Evolutionary conservation across 176 grass and related monocot genomes (phyloP), one percentile per base, ranked within the genome.

Genomic region (Eremochloa ophiuroides): DNA sequence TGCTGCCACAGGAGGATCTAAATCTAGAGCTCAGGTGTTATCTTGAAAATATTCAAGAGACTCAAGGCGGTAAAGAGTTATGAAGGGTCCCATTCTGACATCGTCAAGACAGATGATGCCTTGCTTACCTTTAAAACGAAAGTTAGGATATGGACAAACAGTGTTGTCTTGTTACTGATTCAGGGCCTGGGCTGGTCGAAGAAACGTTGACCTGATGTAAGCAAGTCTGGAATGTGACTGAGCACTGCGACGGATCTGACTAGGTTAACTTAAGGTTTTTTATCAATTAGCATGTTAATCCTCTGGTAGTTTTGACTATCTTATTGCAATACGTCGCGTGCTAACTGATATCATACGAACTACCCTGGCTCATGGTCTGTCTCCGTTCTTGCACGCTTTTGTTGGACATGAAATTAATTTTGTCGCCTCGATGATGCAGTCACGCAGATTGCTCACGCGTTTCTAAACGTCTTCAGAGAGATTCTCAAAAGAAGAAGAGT

Each of bases 1-100:
- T 81, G 35, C 35, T 65, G 8, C 17, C 39, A 66, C 86, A 85
- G 87, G 77, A 80, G 87, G 78, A 85, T 89, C 72, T 39, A 85
- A 72, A 60, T 44, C 56, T 22, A 77, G 29, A 71, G 44, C 64
- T 12, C 33, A 23, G 51, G 42, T 30, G 25, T 35, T 66, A 37
- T 2, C 3, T 1, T 81, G 71, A 85, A 39, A 13, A 26, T 4
- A 43, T 34, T 76, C 10, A 77, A 76, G 63, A 81, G 82, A 44
- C 26, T 34, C 28, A 17, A 42, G 43, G 51, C 33, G 6, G 33
- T 35, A 7, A 39, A n/a, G 31, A 43, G 33, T 30, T 48, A 22
- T 39, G 39, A 29, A 31, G 27, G 35, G 65, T 72, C 2, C 2
- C 74, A 16, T 35, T 59, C 12, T 39, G 18, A 6, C 26, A 42